Conservation (phyloP, 768 basidiomycete genomes). For the Candolleomyces efflorescens region DNA sequence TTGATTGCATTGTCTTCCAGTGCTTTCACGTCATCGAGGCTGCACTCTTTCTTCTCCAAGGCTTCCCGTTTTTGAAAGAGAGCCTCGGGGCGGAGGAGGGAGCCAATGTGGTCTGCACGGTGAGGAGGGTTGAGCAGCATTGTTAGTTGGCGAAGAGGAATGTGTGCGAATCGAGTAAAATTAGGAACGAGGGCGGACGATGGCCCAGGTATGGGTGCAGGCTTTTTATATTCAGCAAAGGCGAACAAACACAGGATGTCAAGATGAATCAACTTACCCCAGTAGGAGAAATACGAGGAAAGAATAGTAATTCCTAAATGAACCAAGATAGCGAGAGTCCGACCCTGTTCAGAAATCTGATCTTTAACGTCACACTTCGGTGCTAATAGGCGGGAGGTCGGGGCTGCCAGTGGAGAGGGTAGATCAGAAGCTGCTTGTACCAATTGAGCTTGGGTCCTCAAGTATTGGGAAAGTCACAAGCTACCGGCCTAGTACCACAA, state of each 20-base stretch:
- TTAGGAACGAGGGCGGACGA: slow-evolving; percentile 8
- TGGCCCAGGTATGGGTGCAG: slow-evolving; percentile 3
- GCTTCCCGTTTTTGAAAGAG: slow-evolving; percentile 45
- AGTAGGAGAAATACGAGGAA: slow-evolving; percentile 7
- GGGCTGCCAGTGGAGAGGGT: too few relatives aligned
- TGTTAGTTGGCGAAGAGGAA: slow-evolving; percentile 9
- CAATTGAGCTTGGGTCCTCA: neutral
- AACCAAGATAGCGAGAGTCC: neutral
- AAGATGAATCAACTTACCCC: neutral
- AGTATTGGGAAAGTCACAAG: neutral
- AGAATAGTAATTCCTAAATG: neutral
- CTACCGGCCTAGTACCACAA: neutral
- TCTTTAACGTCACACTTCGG: neutral
- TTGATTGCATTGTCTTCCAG: slow-evolving; percentile 52
- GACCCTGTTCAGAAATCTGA: neutral
- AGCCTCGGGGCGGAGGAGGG: slow-evolving; percentile 49
- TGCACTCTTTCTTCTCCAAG: slow-evolving; percentile 38
- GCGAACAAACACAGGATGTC: neutral
- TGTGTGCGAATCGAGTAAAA: slow-evolving; percentile 4
- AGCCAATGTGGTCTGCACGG: slow-evolving; percentile 59
- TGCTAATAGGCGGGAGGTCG: neutral
- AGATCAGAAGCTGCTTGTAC: too few relatives aligned
- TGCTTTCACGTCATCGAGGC: slow-evolving; percentile 37
- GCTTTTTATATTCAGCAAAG: neutral
- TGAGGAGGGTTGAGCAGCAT: slow-evolving; percentile 35